These are phyloP conservation scores for Candida bentonensis DNA, from an alignment of 805 yeast species.

Conservation along the genomic window DNA sequence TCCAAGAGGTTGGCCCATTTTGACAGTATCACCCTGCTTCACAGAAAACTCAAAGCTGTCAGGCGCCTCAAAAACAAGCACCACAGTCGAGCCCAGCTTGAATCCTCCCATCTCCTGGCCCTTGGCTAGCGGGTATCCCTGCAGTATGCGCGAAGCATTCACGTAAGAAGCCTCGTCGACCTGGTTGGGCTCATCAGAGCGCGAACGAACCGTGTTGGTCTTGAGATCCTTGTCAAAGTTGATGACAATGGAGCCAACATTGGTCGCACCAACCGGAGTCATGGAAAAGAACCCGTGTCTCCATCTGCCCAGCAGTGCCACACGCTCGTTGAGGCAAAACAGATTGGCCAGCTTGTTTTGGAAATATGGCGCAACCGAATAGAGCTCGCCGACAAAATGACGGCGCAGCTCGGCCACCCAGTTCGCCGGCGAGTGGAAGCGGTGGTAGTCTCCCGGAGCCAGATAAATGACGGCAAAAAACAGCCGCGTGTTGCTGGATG, in stretches of 20 bases:
- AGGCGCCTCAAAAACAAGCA: slow-evolving; percentile 93
- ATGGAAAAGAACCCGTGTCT: slow-evolving; percentile 91
- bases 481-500: slow-evolving; percentile 31
- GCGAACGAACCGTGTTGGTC: slow-evolving; percentile 55
- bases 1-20: slow-evolving; percentile 77
- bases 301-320: slow-evolving; percentile 91
- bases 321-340: slow-evolving; percentile 88
- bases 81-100: slow-evolving; percentile 93
- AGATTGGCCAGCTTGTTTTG: slow-evolving; percentile 76
- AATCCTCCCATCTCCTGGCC: slow-evolving; percentile 98
- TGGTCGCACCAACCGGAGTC: slow-evolving; percentile 99
- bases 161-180: slow-evolving; percentile 69
- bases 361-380: slow-evolving; percentile 92
- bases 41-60: slow-evolving; percentile 56
- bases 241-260: slow-evolving; percentile 87
- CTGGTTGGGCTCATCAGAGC: slow-evolving; percentile 6
- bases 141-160: slow-evolving; percentile 57
- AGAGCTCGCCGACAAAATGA: slow-evolving; percentile 90
- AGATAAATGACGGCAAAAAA: slow-evolving; percentile 85
- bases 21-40: slow-evolving; percentile 59
- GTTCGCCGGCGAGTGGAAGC: slow-evolving; percentile 88
- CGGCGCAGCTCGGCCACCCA: slow-evolving; percentile 94
- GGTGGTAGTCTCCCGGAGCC: slow-evolving; percentile 97
- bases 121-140: slow-evolving; percentile 78
- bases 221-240: slow-evolving; percentile 83